Evolutionary conservation across 1,139 yeast genomes (phyloP), one percentile per base, ranked within the genome.

Genomic region (Suhomyces choctaworum): DNA sequence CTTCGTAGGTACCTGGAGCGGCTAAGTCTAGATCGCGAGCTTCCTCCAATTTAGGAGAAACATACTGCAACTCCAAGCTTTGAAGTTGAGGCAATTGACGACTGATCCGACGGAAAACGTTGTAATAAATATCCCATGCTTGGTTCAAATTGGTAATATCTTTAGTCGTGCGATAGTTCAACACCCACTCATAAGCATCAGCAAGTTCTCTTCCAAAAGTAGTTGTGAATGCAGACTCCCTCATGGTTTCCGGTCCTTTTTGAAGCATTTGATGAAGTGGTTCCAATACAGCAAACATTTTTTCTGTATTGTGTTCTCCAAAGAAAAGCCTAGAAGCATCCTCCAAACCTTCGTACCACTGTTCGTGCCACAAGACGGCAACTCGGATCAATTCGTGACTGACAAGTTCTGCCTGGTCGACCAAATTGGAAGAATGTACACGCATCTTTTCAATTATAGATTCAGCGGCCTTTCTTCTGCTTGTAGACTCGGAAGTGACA

Each of bases 321-420:
- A 89, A 92, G 66, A 85, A 94, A 37, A 86, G 75, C 41, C 97
- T 73, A 4, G 96, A 89, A 1, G 98, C 98, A 64, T 92, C 97
- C 56, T 94, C 99, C 25, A 94, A 68, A 2, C 96, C 97, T 62
- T 90, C 98, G 51, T 90, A 90, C 98, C 99, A 94, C 57, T 85
- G 85, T 54, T 94, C 99, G 51, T 89, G 96, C 97, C 98, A 90
- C 44, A 92, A 66, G 2, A 92, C 97, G 1, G 97, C 97, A 11
- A 89, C 96, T 47, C 98, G 70, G 45, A 94, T 90, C 42, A 94
- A 75, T 53, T 94, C 98, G 47, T 81, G 82, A 64, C 96, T 85
- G n/a, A 92, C 97, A 41, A 90, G 61, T 49, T 89, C 96, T 0
- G 97, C 90, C 56, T 94, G 97, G 45, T 85, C 90, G 16, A 94